A percentile compares a stretch with the other conserved stretches of the same genome.
phyloP scores from a whole-genome alignment of 2,329 filamentous ascomycete species.

The Microsporum audouinii region DNA sequence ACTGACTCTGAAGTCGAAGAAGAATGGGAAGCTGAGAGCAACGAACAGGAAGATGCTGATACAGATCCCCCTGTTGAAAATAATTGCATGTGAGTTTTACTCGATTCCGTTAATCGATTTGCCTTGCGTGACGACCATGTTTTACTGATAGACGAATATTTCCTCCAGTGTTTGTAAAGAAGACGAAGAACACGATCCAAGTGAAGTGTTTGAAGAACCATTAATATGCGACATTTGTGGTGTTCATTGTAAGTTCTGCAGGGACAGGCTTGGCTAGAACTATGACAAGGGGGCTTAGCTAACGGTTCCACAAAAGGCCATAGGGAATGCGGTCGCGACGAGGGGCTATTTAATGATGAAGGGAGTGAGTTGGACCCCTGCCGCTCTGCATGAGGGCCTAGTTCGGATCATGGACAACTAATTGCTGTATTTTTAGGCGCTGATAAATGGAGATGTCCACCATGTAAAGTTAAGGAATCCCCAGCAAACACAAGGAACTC shows the following conservation, averaged over 20 bases:
- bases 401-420: background rate
- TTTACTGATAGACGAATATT: constrained; percentile 3
- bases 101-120: background rate
- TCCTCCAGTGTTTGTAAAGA: constrained; percentile 62
- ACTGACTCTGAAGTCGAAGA: constrained; percentile 44
- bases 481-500: constrained; percentile 21
- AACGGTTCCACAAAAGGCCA: constrained; percentile 56
- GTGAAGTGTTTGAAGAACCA: constrained; percentile 68
- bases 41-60: constrained; percentile 35
- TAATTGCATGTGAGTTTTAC: constrained; percentile 49
- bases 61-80: constrained; percentile 41
- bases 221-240: constrained; percentile 66
- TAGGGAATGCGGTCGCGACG: constrained; percentile 72
- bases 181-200: constrained; percentile 71
- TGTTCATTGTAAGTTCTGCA: constrained; percentile 59
- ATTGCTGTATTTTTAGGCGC: constrained; percentile 34
- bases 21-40: constrained; percentile 40
- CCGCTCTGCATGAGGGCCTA: background rate
- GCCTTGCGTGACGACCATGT: background rate
- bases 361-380: constrained; percentile 46
- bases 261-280: constrained; percentile 22
- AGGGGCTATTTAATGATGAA: constrained; percentile 49
- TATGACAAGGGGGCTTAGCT: constrained; percentile 25
- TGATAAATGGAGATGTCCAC: constrained; percentile 52
- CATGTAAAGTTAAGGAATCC: constrained; percentile 38